Conservation (phyloP, 2,329 filamentous ascomycete species). For the Aspergillus fischeri region DNA sequence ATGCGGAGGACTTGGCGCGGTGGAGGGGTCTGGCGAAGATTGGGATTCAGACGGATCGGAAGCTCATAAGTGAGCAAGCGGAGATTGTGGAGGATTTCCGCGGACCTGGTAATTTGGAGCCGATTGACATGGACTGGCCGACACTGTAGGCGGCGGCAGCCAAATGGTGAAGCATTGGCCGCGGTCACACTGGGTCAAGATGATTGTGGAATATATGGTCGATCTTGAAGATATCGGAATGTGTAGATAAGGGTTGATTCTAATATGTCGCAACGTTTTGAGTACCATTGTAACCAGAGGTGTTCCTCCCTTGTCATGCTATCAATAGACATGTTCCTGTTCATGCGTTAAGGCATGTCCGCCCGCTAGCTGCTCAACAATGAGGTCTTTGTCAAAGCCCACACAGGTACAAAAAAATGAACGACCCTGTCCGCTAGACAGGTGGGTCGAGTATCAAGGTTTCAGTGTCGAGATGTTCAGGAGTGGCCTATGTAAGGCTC, state of each 20-base stretch:
- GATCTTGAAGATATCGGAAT: not conserved
- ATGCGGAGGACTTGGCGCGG: conserved; percentile 47
- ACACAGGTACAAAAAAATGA: not conserved
- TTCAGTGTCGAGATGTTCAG: not conserved
- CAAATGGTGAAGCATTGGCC: not conserved
- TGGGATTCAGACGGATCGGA: conserved; percentile 49
- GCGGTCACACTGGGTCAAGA: no score
- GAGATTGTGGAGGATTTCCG: conserved; percentile 49
- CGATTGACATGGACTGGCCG: conserved; percentile 41
- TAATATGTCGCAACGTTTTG: not conserved
- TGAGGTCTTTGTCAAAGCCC: no score
- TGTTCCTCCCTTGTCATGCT: not conserved
- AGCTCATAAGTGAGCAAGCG: conserved; percentile 53
- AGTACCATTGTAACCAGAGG: not conserved
- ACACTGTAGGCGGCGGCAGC: conserved; percentile 23
- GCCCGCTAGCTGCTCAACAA: no score
- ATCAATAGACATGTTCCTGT: not conserved
- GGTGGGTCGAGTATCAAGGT: not conserved
- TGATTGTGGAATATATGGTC: not conserved
- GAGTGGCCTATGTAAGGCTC: not conserved
- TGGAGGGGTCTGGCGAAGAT: conserved; percentile 52
- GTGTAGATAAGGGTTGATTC: not conserved
- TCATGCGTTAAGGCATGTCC: not conserved
- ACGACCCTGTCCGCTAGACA: not conserved
- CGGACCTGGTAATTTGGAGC: conserved; percentile 46